A percentile compares a stretch with the other conserved stretches of the same genome.
Conservation (phyloP, 108 stramenopile species). For the Chaetoceros tenuissimus region DNA sequence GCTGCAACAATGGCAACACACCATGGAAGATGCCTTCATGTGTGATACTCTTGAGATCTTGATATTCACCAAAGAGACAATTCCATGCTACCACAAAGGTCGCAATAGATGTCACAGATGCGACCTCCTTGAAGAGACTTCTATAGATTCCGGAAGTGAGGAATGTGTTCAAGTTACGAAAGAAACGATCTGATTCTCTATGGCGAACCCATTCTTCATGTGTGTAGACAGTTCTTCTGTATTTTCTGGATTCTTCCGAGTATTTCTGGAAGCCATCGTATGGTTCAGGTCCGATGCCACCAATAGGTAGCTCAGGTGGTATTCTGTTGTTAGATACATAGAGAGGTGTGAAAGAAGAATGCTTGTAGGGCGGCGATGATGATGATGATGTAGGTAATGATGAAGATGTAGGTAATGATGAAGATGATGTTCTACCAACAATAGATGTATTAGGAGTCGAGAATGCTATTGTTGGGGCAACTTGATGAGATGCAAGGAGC, state of each 20-base stretch:
- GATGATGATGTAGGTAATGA: too few relatives aligned
- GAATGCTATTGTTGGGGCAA: too few relatives aligned
- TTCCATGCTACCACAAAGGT: slow-evolving; percentile 31
- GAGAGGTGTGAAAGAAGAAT: too few relatives aligned
- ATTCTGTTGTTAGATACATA: too few relatives aligned
- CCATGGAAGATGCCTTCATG: slow-evolving; percentile 22
- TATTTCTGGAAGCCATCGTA: too few relatives aligned
- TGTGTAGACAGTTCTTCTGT: slow-evolving; percentile 60
- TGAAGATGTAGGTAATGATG: too few relatives aligned
- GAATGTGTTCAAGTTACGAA: slow-evolving; percentile 26
- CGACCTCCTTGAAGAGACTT: slow-evolving; percentile 33
- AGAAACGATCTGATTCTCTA: slow-evolving; percentile 39
- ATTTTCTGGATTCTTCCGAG: slow-evolving; percentile 42
- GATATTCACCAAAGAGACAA: slow-evolving; percentile 25
- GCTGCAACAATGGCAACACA: slow-evolving; percentile 17
- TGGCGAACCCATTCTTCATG: slow-evolving; percentile 62
- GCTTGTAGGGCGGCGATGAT: too few relatives aligned
- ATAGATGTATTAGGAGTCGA: too few relatives aligned
- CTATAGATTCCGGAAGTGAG: slow-evolving; percentile 39
- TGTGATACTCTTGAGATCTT: slow-evolving; percentile 25
- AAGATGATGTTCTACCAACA: too few relatives aligned
- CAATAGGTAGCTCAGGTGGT: too few relatives aligned
- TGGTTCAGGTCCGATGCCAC: too few relatives aligned
- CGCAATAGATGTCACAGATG: slow-evolving; percentile 27
- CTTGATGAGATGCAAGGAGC: too few relatives aligned